Evolutionary conservation across 345 rosid genomes (phyloP), one percentile per base, ranked within the genome.

Genomic region (Salix koriyanagi): DNA sequence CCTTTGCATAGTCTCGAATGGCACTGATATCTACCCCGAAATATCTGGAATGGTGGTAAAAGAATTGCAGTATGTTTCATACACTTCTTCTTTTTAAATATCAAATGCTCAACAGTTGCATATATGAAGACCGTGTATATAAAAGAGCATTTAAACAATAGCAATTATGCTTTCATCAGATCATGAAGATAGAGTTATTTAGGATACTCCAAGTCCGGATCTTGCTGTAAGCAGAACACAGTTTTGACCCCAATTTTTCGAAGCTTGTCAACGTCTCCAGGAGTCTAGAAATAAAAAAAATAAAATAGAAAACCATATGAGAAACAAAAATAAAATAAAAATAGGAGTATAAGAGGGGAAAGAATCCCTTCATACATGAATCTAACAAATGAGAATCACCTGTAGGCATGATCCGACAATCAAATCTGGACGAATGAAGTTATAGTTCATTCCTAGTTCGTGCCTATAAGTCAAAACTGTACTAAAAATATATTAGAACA

Each of bases 331-430:
- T 56, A 21, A 48, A 58, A 71, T 71, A 46, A 68, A 65, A 65
- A 25, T 39, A 42, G 37, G 36, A 1, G 32, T 50, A 37, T 70
- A 50, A 18, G 12, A 66, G 42, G 4, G 26, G 42, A 65, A 10
- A 56, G 2, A 36, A 34, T 21, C 44, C 34, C 26, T 36, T 18
- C 73, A 65, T 25, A 61, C 71, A 48, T 14, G 37, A 18, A 75
- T 42, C 36, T 75, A 28, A 72, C 34, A 76, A 83, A 76, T n/a
- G 39, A 60, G 7, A 16, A 75, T 80, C 74, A 91, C 99, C 98
- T 93, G 99, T 72, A 95, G 86, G 84, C 99, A 95, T 1, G 99
- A 95, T 41, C 99, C 99, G n/a, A 90, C 96, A 79, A 95, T 90
- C 83, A 95, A 81, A 85, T 95, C 98, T 9, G 96, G 96, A 82